Evolutionary conservation across 1,139 yeast genomes (phyloP).

Genomic region (Taphrina pruni): DNA sequence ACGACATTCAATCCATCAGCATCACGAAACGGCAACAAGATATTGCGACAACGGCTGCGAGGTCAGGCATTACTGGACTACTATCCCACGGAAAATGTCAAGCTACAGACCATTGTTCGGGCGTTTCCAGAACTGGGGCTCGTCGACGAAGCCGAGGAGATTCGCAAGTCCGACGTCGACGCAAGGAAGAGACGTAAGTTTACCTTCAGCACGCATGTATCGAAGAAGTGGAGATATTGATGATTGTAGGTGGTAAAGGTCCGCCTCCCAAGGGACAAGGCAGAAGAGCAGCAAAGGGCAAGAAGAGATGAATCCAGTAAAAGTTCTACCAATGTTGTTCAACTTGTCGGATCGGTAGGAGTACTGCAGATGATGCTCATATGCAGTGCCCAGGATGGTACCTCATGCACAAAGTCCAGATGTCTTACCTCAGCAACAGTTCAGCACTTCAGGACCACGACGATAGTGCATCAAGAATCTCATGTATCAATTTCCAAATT

Average conservation of each 20-base stretch:
- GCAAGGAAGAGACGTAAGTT: constrained; percentile 38
- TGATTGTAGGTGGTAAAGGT: constrained; percentile 46
- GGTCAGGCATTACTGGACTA: constrained; percentile 47
- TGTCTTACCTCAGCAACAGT: too few species aligned
- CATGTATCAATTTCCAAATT: too few species aligned
- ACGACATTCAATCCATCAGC: constrained; percentile 45
- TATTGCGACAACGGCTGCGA: constrained; percentile 45
- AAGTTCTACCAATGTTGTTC: too few species aligned
- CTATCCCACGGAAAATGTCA: constrained; percentile 45
- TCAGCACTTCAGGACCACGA: too few species aligned
- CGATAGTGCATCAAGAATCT: too few species aligned
- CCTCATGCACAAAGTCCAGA: too few species aligned
- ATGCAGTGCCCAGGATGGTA: neutral
- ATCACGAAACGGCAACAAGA: constrained; percentile 47
- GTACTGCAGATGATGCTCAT: neutral
- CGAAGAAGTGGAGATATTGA: too few species aligned
- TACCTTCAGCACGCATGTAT: neutral
- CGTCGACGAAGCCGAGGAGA: constrained; percentile 43
- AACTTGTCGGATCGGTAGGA: too few species aligned
- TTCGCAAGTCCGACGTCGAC: constrained; percentile 33
- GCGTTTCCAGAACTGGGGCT: constrained; percentile 46
- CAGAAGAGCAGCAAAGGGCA: constrained; percentile 40
- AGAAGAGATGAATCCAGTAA: constrained; percentile 27
- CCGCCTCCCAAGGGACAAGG: constrained; percentile 47
- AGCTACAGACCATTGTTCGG: constrained; percentile 41